Percentiles rank a stretch among this genome's conserved stretches.
These are phyloP conservation scores for Melanopsichium pennsylvanicum DNA, from an alignment of 1,284 basidiomycete genomes.

Conservation along the genomic window DNA sequence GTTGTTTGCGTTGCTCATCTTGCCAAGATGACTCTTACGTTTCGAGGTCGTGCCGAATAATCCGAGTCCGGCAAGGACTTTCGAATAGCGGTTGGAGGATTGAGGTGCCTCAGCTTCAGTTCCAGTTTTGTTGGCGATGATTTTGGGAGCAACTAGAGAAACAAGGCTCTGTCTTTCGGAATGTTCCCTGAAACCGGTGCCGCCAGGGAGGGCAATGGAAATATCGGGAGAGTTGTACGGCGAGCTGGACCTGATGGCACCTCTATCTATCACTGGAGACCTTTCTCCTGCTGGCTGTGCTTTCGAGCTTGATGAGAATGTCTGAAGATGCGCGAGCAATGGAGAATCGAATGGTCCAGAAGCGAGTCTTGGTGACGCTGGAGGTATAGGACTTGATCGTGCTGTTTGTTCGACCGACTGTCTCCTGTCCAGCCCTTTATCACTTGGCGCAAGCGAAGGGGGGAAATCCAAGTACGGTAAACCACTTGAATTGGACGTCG, in stretches of 20 bases:
- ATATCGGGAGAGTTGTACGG: slow-evolving; percentile 28
- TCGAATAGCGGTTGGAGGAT: slow-evolving; percentile 16
- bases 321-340: slow-evolving; percentile 15
- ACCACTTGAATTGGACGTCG: background rate
- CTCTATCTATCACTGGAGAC: slow-evolving; percentile 10
- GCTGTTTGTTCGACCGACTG: background rate
- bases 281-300: background rate
- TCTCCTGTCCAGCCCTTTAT: background rate
- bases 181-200: slow-evolving; percentile 4
- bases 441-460: background rate
- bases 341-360: slow-evolving; percentile 19
- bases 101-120: background rate
- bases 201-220: slow-evolving; percentile 9
- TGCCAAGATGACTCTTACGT: slow-evolving; percentile 7
- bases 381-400: background rate
- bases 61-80: slow-evolving; percentile 20
- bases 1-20: background rate
- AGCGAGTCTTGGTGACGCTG: slow-evolving; percentile 4
- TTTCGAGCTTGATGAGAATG: background rate
- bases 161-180: slow-evolving; percentile 12
- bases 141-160: background rate
- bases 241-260: slow-evolving; percentile 13
- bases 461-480: slow-evolving; percentile 15
- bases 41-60: slow-evolving; percentile 17
- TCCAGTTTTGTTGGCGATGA: background rate